Conservation (phyloP, 2,329 filamentous ascomycete species). For the Scytalidium lignicola region DNA sequence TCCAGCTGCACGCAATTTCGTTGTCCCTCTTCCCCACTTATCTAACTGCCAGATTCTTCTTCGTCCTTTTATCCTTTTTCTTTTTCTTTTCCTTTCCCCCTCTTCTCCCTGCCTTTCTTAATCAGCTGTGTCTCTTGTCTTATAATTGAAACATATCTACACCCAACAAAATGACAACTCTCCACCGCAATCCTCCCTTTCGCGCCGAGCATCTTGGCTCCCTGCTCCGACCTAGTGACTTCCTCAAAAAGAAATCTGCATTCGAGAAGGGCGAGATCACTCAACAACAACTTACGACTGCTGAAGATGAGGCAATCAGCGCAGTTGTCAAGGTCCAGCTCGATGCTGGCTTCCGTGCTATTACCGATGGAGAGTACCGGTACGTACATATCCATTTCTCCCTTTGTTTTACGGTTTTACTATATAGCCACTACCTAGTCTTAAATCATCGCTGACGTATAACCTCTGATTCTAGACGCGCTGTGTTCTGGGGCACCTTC, state of each 20-base stretch:
- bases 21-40: no score
- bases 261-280: slow-evolving; percentile 44
- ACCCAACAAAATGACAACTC: slow-evolving; percentile 5
- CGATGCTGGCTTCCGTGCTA: slow-evolving; percentile 48
- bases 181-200: slow-evolving; percentile 40
- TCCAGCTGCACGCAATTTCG: no score
- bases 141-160: no score
- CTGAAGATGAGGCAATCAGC: slow-evolving; percentile 54
- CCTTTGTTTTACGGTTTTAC: no score
- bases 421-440: neutral
- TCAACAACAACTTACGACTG: slow-evolving; percentile 36
- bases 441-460: neutral
- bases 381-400: slow-evolving; percentile 2
- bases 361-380: slow-evolving; percentile 55
- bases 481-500: slow-evolving; percentile 25
- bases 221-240: slow-evolving; percentile 53
- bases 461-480: slow-evolving; percentile 12
- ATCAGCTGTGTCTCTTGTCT: no score
- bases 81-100: no score
- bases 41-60: no score
- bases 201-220: slow-evolving; percentile 61
- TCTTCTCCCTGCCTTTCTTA: no score
- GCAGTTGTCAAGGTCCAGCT: slow-evolving; percentile 54
- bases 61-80: no score
- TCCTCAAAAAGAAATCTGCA: slow-evolving; percentile 50